These are phyloP conservation scores for Benincasa hispida DNA, from an alignment of 306 rosid genomes.

Conservation along the genomic window DNA sequence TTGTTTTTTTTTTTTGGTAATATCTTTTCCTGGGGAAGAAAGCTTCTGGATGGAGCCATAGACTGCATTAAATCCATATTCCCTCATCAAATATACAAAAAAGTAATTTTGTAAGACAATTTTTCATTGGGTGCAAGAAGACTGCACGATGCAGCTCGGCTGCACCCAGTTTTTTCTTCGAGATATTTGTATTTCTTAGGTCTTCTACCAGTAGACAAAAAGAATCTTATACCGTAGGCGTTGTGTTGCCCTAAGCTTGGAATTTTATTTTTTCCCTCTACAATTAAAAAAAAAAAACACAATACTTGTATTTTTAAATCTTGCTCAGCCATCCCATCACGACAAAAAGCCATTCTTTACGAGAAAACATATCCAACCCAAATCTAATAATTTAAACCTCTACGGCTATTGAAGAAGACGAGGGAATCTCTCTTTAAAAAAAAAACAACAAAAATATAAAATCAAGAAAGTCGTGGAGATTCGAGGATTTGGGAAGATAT, in stretches of 20 bases:
- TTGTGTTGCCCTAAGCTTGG: conserved; percentile 2
- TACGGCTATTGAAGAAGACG: conserved; percentile 3
- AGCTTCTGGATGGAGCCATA: not conserved
- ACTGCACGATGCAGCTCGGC: too few relatives aligned
- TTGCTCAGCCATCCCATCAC: conserved; percentile 14
- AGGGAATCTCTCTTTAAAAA: conserved; percentile 14
- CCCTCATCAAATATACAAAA: too few relatives aligned
- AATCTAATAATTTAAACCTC: not conserved
- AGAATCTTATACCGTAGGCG: conserved; percentile 15
- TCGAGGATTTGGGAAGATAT: conserved; percentile 13
- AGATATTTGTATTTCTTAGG: conserved; percentile 23
- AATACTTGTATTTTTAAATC: not conserved
- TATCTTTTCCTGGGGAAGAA: not conserved
- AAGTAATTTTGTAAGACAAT: too few relatives aligned
- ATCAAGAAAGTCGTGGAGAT: conserved; percentile 17
- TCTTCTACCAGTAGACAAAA: conserved; percentile 7
- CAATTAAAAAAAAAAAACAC: not conserved
- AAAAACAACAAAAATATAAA: not conserved
- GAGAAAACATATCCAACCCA: conserved; percentile 18
- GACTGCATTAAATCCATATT: too few relatives aligned
- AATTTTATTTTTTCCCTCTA: not conserved
- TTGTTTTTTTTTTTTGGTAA: not conserved
- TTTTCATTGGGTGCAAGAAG: too few relatives aligned
- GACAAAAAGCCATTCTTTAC: conserved; percentile 26
- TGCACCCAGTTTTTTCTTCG: too few relatives aligned